Percentiles rank a stretch among this genome's conserved stretches.
Conservation (phyloP, 192 early-diverging fungal genomes). For the Backusella sp. region DNA sequence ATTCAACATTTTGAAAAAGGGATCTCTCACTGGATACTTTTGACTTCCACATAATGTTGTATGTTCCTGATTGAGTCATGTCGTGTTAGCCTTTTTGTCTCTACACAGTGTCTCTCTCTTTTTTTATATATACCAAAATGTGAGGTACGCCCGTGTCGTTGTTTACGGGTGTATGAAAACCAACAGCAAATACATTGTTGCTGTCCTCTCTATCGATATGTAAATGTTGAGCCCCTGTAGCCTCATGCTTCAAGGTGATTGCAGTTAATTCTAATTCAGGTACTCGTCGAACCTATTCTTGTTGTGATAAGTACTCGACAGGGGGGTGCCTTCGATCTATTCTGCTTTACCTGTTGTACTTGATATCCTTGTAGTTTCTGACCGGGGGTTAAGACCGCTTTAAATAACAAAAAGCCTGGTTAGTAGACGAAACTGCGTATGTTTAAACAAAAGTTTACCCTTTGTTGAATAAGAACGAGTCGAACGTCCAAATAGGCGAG, state of each 20-base stretch:
- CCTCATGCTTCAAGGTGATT: conserved; percentile 68
- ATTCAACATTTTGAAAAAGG: conserved; percentile 99
- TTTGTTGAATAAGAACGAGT: conserved; percentile 9
- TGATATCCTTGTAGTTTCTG: conserved; percentile 21
- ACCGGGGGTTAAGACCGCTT: conserved; percentile 8
- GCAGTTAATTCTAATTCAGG: conserved; percentile 80
- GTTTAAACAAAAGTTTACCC: conserved; percentile 2
- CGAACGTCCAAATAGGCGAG: background rate
- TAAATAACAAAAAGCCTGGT: background rate
- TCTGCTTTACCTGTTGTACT: conserved; percentile 20
- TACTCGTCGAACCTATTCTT: conserved; percentile 50
- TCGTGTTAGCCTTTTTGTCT: background rate
- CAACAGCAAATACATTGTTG: conserved; percentile 95
- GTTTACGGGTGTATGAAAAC: conserved; percentile 79
- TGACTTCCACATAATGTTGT: conserved; percentile 90
- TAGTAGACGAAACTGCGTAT: background rate
- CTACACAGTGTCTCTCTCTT: background rate
- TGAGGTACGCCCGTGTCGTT: conserved; percentile 90
- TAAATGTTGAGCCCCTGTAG: conserved; percentile 83
- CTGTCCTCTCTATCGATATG: conserved; percentile 84
- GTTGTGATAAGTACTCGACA: too few species aligned
- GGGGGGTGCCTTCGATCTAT: background rate
- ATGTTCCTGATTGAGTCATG: conserved; percentile 60
- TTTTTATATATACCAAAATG: conserved; percentile 58
- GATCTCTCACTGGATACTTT: conserved; percentile 90